Base-by-base conservation (phyloP, 371 early-diverging fungal species). In the Syncephalastrum sp. region DNA sequence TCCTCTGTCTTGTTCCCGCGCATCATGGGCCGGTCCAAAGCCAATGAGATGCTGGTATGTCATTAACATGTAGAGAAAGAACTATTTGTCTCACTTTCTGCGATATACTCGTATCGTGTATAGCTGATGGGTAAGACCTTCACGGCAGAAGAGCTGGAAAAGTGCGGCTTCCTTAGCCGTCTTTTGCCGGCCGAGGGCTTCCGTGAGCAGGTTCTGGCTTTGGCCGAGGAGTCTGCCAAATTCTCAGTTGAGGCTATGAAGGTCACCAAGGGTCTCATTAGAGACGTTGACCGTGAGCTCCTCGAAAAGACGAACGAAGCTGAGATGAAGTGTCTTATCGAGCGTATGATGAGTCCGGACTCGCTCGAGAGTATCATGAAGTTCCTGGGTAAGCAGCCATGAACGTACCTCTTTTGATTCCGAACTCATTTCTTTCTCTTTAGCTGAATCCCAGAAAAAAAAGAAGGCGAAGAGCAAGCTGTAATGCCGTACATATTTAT, bases 21-120 rank as follows among this genome's bases (percentile, higher is more conserved):
- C 53, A 77, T 82, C 14, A 72, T 87, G 77, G 87, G 86, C 0
- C 45, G 57, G n/a, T 77, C 82, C 12, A 74, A 69, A 24, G 87
- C 86, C 23, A 87, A 81, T 57, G 81, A 86, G 55, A 81, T 87
- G 81, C 59, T 86, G 46, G 82, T 82, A 68, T 61, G 69, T 21
- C 38, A 19, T 15, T 15, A 4, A 46, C 21, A 46, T 5, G 8
- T 16, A 33, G 12, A 33, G 10, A 6, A 33, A 33, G 2, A 0
- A 33, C 12, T 1, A 12, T 2, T 33, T 33, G 38, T 33, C 38
- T 33, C 12, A 16, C 7, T 52, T 21, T 21, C 21, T 21, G 21
- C 29, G 6, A 52, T 33, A 6, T 25, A 10, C 15, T 1, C n/a
- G n/a, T 42, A 10, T 33, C 27, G 19, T 33, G n/a, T 41, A 16